A percentile compares a stretch with the other conserved stretches of the same genome.
Conservation (phyloP, 2,329 filamentous ascomycete species). For the Aspergillus persii region DNA sequence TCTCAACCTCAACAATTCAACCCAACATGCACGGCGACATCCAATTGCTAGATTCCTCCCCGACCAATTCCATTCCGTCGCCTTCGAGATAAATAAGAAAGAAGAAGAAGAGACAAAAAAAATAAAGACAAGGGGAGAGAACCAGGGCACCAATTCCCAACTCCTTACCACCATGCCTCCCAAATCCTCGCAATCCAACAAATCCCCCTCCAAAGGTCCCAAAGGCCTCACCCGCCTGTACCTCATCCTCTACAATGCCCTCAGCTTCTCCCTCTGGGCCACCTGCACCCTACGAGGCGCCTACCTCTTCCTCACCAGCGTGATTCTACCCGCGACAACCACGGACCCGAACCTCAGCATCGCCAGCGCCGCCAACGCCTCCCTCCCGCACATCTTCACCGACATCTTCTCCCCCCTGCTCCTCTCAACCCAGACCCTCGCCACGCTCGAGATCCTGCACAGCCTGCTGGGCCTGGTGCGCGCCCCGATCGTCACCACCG, state of each 20-base stretch:
- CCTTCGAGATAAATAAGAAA: too few relatives aligned
- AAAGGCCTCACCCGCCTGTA: constrained; percentile 59
- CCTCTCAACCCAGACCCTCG: constrained; percentile 74
- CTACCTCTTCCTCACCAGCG: constrained; percentile 44
- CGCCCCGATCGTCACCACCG: constrained; percentile 78
- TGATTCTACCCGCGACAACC: not conserved
- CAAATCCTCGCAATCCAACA: not conserved
- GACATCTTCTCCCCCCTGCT: constrained; percentile 44
- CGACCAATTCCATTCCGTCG: too few relatives aligned
- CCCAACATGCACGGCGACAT: too few relatives aligned
- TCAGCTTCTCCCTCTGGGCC: constrained; percentile 75
- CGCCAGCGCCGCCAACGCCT: constrained; percentile 27
- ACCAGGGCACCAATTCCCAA: too few relatives aligned
- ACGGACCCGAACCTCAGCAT: constrained; percentile 35
- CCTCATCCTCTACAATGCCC: constrained; percentile 79
- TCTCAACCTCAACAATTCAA: not conserved
- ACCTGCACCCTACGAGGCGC: constrained; percentile 70
- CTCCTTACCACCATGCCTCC: not conserved
- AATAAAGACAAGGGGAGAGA: too few relatives aligned
- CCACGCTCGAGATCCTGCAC: constrained; percentile 80
- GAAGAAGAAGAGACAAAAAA: too few relatives aligned
- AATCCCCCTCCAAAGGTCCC: constrained; percentile 17
- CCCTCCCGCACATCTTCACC: constrained; percentile 43
- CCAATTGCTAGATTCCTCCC: too few relatives aligned
- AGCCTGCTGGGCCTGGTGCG: constrained; percentile 77